phyloP scores from a whole-genome alignment of 1,139 yeast genomes.

The Debaryomyces sp. region DNA sequence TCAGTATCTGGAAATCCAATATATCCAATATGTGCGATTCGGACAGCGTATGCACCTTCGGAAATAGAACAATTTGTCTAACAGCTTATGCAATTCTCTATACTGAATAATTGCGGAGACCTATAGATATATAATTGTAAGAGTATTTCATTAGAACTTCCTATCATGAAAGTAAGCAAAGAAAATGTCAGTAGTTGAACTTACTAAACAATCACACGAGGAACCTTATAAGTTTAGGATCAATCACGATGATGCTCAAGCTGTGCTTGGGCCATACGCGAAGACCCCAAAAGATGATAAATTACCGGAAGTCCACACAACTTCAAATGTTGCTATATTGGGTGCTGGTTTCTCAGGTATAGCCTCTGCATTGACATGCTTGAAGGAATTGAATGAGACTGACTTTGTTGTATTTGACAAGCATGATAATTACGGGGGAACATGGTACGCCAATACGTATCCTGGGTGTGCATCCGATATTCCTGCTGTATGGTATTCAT shows the following conservation, averaged over 20 bases:
- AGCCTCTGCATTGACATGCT: conserved; percentile 33
- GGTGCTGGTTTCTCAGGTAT: conserved; percentile 57
- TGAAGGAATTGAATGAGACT: conserved; percentile 31
- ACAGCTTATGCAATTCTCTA: background rate
- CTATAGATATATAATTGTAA: background rate
- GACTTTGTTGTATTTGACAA: conserved; percentile 48
- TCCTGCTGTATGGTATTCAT: conserved; percentile 53
- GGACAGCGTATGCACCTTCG: background rate
- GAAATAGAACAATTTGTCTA: background rate
- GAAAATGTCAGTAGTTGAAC: conserved; percentile 9
- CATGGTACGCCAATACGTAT: conserved; percentile 57
- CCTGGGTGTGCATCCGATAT: conserved; percentile 59
- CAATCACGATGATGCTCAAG: conserved; percentile 28
- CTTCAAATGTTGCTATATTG: conserved; percentile 39
- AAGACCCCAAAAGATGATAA: conserved; percentile 17
- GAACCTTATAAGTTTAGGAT: conserved; percentile 37
- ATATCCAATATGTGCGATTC: background rate
- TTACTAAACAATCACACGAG: conserved; percentile 34
- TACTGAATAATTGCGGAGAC: background rate
- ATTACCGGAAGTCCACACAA: conserved; percentile 25
- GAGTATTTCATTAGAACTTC: background rate
- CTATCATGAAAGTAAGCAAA: background rate
- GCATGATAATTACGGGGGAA: conserved; percentile 52
- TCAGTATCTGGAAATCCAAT: background rate
- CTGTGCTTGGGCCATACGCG: conserved; percentile 29